Base-by-base conservation (phyloP, 73 alveolate species). In the Breviolum minutum region DNA sequence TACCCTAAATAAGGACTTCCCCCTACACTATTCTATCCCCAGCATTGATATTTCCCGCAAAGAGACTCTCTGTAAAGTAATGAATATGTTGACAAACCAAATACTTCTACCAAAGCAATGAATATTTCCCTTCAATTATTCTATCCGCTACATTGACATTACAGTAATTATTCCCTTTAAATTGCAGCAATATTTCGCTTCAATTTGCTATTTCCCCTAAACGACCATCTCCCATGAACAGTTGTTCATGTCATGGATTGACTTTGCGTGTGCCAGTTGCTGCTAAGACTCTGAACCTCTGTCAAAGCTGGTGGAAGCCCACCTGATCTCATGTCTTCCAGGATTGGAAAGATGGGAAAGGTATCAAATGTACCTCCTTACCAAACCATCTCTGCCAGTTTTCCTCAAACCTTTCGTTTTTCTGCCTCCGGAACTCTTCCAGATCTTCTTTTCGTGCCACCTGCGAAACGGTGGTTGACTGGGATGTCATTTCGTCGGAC, bases 221-320 rank as follows among this genome's bases (percentile, higher is more conserved):
- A 13, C 32, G 81, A 13, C 19, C 63, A 10, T 77, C 63, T 10
- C 54, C 54, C 54, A 40, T 40, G 54, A 40, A 40, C 54, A 40
- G 54, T 40, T 40, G 54, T 40, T 40, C 54, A 40, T 40, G 54
- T 40, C 54, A 40, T 40, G 54, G 5, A 2, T 40, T 0, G 54
- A 40, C 3, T 40, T 40, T 40, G 54, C 54, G 3, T 40, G 0
- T 40, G 54, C 54, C 54, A 40, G 54, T 48, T 80, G 32, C 89
- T 12, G 89, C 30, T 68, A 13, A 16, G 69, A 24, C n/a, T 30
- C 89, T 11, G 89, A 30, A 16, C 91, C 91, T 19, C 71, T 40
- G 48, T 82, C 69, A 71, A 82, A 82, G 26, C 91, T 82, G n/a
- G 73, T 14, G 73, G 91, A 14, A 7, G 91, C 91, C 91, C 89